These are phyloP conservation scores for Blastomyces gilchristii DNA, from an alignment of 2,329 filamentous ascomycete species.

Conservation along the genomic window DNA sequence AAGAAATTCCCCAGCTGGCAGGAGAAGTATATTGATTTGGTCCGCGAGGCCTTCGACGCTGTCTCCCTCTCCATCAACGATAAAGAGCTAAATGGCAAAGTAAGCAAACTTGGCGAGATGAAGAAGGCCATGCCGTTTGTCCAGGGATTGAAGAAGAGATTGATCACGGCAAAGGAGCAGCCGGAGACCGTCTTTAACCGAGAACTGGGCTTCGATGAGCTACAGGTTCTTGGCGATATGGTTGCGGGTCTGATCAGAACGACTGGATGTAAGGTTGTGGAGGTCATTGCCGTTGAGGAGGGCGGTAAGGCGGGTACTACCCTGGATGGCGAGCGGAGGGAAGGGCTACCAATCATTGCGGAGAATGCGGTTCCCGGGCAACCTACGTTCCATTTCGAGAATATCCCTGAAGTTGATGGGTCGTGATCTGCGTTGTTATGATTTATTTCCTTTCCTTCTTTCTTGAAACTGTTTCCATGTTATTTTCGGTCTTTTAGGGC, in stretches of 20 bases:
- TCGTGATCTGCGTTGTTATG: neutral
- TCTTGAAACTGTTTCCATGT: neutral
- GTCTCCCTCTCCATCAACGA: constrained; percentile 58
- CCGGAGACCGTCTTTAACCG: constrained; percentile 64
- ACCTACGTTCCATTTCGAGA: constrained; percentile 78
- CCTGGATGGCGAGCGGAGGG: constrained; percentile 34
- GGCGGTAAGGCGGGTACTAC: constrained; percentile 42
- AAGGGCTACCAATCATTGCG: constrained; percentile 49
- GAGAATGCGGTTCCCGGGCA: constrained; percentile 70
- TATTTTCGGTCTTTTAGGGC: neutral
- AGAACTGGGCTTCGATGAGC: constrained; percentile 80
- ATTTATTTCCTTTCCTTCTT: neutral
- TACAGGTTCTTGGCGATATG: constrained; percentile 65
- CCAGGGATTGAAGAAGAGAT: constrained; percentile 71
- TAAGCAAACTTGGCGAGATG: constrained; percentile 68
- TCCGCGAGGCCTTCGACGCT: constrained; percentile 59
- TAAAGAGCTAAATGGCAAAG: constrained; percentile 66
- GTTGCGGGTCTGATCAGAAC: constrained; percentile 66
- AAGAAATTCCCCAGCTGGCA: constrained; percentile 82
- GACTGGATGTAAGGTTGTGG: constrained; percentile 59
- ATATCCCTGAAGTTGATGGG: constrained; percentile 41
- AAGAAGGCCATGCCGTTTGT: constrained; percentile 99
- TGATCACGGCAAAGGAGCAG: constrained; percentile 57
- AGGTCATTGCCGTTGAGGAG: constrained; percentile 54
- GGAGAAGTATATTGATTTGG: constrained; percentile 73